phyloP scores from a whole-genome alignment of 2,329 filamentous ascomycete species.

The Neurospora sp. region DNA sequence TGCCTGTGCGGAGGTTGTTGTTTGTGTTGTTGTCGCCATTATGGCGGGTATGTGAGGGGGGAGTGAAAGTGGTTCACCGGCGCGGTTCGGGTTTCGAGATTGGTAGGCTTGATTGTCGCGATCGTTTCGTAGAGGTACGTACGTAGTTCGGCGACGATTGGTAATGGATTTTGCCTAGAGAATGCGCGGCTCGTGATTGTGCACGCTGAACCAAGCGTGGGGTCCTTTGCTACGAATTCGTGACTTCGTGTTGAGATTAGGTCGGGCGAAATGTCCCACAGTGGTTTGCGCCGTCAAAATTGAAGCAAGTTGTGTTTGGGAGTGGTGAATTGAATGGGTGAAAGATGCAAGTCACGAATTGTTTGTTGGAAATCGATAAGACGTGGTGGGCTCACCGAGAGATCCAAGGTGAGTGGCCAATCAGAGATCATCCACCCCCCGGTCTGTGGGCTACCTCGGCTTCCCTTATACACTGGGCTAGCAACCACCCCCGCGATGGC shows the following conservation, averaged over 20 bases:
- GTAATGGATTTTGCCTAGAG: not conserved
- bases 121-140: not conserved
- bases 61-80: not conserved
- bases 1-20: conserved; percentile 1
- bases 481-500: not conserved
- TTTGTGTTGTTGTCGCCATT: not conserved
- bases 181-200: not conserved
- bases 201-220: not conserved
- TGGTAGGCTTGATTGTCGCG: not conserved
- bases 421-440: conserved; percentile 3
- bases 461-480: conserved; percentile 9
- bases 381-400: conserved; percentile 8
- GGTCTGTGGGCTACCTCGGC: conserved; percentile 16
- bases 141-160: not conserved
- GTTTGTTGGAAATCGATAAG: conserved; percentile 5
- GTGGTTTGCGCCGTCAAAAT: not conserved
- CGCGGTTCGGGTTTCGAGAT: not conserved
- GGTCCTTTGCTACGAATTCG: not conserved
- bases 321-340: not conserved
- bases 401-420: conserved; percentile 14
- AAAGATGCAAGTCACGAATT: not conserved
- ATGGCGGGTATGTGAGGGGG: not conserved
- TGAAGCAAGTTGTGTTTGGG: not conserved
- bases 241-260: not conserved
- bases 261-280: not conserved